phyloP scores from a whole-genome alignment of 2,329 filamentous ascomycete species.

The Canariomyces notabilis region DNA sequence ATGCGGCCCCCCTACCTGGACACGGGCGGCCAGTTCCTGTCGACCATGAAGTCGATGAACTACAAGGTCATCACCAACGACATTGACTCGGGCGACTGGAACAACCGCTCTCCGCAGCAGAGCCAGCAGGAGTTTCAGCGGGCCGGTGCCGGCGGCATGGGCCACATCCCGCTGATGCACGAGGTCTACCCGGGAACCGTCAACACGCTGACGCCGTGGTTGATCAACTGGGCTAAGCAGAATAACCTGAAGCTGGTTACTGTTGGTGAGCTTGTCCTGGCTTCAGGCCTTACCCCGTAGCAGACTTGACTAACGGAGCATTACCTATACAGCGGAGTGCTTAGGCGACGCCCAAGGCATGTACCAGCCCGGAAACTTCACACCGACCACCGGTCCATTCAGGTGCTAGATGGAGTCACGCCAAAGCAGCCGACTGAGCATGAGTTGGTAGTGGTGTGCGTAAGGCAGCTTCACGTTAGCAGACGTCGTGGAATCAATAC shows the following conservation, averaged over 20 bases:
- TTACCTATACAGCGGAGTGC: slow-evolving; percentile 38
- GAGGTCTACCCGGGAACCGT: slow-evolving; percentile 49
- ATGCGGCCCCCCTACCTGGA: slow-evolving; percentile 47
- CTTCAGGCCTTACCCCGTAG: too few relatives aligned
- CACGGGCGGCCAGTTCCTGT: slow-evolving; percentile 40
- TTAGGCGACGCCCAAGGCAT: slow-evolving; percentile 37
- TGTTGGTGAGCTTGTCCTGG: slow-evolving; percentile 41
- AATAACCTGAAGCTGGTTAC: slow-evolving; percentile 46
- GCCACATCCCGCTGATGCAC: slow-evolving; percentile 55
- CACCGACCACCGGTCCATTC: slow-evolving; percentile 26
- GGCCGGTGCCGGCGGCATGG: slow-evolving; percentile 38
- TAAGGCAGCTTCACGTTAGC: too few relatives aligned
- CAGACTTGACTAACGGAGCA: background rate
- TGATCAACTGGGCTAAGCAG: slow-evolving; percentile 46
- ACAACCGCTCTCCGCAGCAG: slow-evolving; percentile 45
- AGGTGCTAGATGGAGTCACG: slow-evolving; percentile 14
- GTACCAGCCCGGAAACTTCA: slow-evolving; percentile 38
- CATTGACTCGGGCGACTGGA: slow-evolving; percentile 58
- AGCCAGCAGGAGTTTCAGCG: slow-evolving; percentile 49
- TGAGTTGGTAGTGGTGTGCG: too few relatives aligned
- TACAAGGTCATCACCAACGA: slow-evolving; percentile 59
- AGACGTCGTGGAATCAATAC: too few relatives aligned
- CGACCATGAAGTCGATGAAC: slow-evolving; percentile 41
- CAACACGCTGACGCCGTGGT: slow-evolving; percentile 43
- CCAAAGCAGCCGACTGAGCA: background rate